Percentiles rank a stretch among this genome's conserved stretches.
phyloP scores from a whole-genome alignment of 2,329 filamentous ascomycete species.

The Alternaria sp. region DNA sequence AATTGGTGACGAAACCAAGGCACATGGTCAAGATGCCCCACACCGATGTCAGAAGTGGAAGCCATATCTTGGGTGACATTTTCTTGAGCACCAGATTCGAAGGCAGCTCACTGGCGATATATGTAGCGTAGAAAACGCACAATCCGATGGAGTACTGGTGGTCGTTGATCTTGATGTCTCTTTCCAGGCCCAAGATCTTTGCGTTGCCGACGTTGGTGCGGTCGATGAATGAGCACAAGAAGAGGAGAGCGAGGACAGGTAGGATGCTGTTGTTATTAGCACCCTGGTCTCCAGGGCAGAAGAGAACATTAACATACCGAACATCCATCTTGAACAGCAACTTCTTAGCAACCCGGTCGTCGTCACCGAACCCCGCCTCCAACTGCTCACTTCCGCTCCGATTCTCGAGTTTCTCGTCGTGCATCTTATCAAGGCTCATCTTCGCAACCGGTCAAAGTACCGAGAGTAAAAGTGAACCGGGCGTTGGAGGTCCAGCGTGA shows the following conservation, averaged over 20 bases:
- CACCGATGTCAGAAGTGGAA: conserved; percentile 64
- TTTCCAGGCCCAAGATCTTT: conserved; percentile 69
- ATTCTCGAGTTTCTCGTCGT: conserved; percentile 38
- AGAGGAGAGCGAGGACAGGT: conserved; percentile 70
- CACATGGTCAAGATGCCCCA: conserved; percentile 70
- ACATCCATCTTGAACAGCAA: conserved; percentile 65
- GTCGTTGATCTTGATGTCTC: conserved; percentile 63
- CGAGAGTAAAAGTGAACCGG: neutral
- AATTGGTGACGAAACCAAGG: conserved; percentile 63
- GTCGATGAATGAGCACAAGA: conserved; percentile 72
- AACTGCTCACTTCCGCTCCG: conserved; percentile 23
- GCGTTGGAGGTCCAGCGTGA: neutral
- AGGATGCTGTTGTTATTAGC: conserved; percentile 59
- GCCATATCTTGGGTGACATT: conserved; percentile 67
- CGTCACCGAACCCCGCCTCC: conserved; percentile 27
- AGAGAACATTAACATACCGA: conserved; percentile 44
- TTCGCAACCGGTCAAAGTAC: neutral
- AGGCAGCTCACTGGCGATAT: conserved; percentile 70
- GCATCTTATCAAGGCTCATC: conserved; percentile 31
- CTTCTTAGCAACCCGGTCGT: conserved; percentile 30
- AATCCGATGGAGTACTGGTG: conserved; percentile 71
- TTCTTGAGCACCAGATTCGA: conserved; percentile 71
- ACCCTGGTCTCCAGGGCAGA: neutral
- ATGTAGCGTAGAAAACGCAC: conserved; percentile 71
- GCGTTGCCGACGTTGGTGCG: conserved; percentile 79